phyloP scores from a whole-genome alignment of 2,329 filamentous ascomycete genomes.

The Xylaria sp. region DNA sequence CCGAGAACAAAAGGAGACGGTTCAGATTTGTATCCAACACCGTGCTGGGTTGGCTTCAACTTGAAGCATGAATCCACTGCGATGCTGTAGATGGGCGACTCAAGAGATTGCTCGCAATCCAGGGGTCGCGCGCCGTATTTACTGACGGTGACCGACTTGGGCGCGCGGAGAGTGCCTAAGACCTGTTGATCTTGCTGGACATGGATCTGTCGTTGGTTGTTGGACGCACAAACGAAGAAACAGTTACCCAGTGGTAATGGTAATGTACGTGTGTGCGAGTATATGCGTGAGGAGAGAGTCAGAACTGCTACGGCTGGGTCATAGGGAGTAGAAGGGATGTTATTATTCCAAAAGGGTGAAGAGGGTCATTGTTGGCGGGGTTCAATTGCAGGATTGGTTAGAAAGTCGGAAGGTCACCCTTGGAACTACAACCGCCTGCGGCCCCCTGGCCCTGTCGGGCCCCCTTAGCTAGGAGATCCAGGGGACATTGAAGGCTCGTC shows the following conservation, averaged over 20 bases:
- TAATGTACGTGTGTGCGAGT: no score
- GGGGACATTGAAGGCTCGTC: slow-evolving; percentile 8
- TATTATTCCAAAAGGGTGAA: slow-evolving; percentile 39
- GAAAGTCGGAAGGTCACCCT: slow-evolving; percentile 26
- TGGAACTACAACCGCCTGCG: slow-evolving; percentile 23
- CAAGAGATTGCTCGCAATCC: slow-evolving; percentile 21
- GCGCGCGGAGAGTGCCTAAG: slow-evolving; percentile 23
- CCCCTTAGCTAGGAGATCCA: slow-evolving; percentile 27
- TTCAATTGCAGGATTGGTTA: slow-evolving; percentile 36
- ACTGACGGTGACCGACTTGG: slow-evolving; percentile 19
- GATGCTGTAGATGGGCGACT: slow-evolving; percentile 21
- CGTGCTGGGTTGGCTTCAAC: slow-evolving; percentile 34
- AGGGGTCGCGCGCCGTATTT: slow-evolving; percentile 17
- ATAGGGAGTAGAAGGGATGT: slow-evolving; percentile 39
- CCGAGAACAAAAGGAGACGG: slow-evolving; percentile 36
- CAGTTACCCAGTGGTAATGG: slow-evolving; percentile 17
- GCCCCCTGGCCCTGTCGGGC: slow-evolving; percentile 28
- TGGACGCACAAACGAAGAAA: slow-evolving; percentile 28
- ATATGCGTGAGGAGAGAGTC: slow-evolving; percentile 25
- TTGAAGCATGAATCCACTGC: slow-evolving; percentile 22
- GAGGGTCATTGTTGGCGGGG: slow-evolving; percentile 36
- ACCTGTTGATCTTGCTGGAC: slow-evolving; percentile 21
- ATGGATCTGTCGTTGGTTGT: slow-evolving; percentile 23
- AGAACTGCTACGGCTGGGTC: slow-evolving; percentile 32
- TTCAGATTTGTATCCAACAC: slow-evolving; percentile 45